Base-by-base conservation (phyloP, 23 red algal genomes). In the Agarophyton chilense region DNA sequence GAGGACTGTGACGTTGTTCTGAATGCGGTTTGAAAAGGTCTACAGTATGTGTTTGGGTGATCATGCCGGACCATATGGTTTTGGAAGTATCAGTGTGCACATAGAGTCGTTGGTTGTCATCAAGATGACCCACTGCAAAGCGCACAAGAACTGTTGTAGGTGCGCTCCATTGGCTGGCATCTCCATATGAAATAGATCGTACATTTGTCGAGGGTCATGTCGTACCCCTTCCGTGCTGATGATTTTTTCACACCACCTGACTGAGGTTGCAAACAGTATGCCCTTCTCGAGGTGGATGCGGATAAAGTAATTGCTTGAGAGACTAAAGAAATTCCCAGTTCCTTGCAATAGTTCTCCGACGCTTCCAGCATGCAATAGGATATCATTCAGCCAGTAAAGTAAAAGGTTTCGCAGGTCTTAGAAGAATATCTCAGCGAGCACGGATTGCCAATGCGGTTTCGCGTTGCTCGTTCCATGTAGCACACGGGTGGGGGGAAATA, bases 381-480 rank as follows among this genome's bases (percentile, higher is more conserved):
- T 68, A 33, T 71, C 34, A 3, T 85, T 61, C 17, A 85, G 25
- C 57, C 39, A 85, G 24, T 35, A 49, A 4, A 67, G 34, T 10
- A 66, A 4, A 19, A 42, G 57, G 6, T 68, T 14, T 5, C 5
- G 39, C 19, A 84, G 22, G 4, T 64, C 41, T 10, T 84, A 4
- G 1, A 1, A 57, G 21, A 84, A 29, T 11, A 44, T 66, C 12
- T 33, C 52, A 10, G 33, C 40, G 8, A 84, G 33, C 0, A 26
- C 38, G 7, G 80, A 45, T n/a, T 65, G 80, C 0, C 67, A 29
- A 21, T 84, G 80, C 19, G 80, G 47, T 21, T 28, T 39, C 7
- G 80, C 80, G 61, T 84, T 84, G 4, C 1, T 66, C 0, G 51
- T 84, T 25, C 81, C 60, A 11, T 84, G 81, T 28, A 66, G 46